Percentiles rank a stretch among this genome's conserved stretches.
Evolutionary conservation across 768 basidiomycete species (phyloP).

Genomic region (Rubroboletus satanas): DNA sequence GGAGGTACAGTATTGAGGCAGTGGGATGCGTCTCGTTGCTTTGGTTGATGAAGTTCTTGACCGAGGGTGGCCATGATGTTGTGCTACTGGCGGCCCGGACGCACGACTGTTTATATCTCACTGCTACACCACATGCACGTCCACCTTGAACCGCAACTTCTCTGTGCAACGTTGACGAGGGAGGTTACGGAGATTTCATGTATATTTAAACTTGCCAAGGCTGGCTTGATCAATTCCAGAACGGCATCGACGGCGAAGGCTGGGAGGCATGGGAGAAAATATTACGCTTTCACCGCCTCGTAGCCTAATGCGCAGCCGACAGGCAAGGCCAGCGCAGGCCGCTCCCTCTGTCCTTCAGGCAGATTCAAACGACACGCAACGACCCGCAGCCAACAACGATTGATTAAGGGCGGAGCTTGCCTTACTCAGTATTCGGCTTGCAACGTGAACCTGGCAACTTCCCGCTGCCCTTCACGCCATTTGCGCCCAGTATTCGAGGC

Average conservation of each 20-base stretch:
- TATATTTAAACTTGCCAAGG: neutral
- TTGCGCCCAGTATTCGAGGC: slow-evolving; percentile 10
- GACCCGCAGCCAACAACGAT: slow-evolving; percentile 8
- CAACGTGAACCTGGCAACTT: slow-evolving; percentile 14
- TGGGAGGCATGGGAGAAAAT: slow-evolving; percentile 3
- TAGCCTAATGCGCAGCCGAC: slow-evolving; percentile 3
- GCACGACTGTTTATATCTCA: neutral
- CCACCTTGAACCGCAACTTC: neutral
- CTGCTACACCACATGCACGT: neutral
- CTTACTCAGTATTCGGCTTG: slow-evolving; percentile 12
- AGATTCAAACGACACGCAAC: neutral
- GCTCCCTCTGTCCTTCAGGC: slow-evolving; percentile 4
- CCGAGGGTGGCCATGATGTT: slow-evolving; percentile 3
- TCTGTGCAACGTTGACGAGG: neutral
- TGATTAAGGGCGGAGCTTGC: slow-evolving; percentile 15
- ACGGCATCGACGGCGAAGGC: slow-evolving; percentile 10
- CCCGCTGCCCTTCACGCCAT: slow-evolving; percentile 18
- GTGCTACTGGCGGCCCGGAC: neutral
- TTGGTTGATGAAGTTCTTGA: slow-evolving; percentile 5
- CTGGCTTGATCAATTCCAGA: neutral
- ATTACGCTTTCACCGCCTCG: slow-evolving; percentile 4
- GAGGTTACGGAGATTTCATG: neutral
- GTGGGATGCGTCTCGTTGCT: neutral
- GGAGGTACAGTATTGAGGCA: slow-evolving; percentile 4
- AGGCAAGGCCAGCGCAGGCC: slow-evolving; percentile 10